A percentile compares a stretch with the other conserved stretches of the same genome.
phyloP scores from a whole-genome alignment of 495 filamentous ascomycete genomes.

The Penicillium crystallinum region DNA sequence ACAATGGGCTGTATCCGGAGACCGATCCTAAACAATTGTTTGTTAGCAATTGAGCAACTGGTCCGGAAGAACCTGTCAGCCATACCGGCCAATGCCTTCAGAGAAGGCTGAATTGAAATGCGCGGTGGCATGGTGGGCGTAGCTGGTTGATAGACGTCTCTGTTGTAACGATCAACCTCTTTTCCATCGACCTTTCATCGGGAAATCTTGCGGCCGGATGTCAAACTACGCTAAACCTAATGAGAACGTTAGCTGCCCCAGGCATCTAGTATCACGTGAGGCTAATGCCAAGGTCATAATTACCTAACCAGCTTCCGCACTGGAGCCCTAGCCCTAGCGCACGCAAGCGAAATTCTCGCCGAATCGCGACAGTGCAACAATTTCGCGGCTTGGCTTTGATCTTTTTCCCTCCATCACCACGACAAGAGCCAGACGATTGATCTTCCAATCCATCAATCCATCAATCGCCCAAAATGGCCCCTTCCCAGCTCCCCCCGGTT shows the following conservation, averaged over 20 bases:
- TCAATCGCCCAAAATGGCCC: constrained; percentile 80
- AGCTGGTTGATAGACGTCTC: neutral
- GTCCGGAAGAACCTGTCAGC: neutral
- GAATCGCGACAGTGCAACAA: constrained; percentile 25
- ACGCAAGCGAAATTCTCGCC: constrained; percentile 40
- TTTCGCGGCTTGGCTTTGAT: constrained; percentile 32
- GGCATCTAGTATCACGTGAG: neutral
- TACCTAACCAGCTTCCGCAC: constrained; percentile 8
- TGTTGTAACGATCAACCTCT: constrained; percentile 14
- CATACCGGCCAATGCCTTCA: constrained; percentile 59
- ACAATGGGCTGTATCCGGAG: constrained; percentile 27
- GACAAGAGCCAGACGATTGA: constrained; percentile 52
- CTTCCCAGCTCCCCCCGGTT: constrained; percentile 79
- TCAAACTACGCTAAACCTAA: constrained; percentile 24
- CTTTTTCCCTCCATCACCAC: constrained; percentile 37
- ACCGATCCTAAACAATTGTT: constrained; percentile 26
- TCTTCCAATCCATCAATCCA: constrained; percentile 46
- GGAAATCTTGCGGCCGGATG: constrained; percentile 30
- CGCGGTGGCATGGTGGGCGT: constrained; percentile 64
- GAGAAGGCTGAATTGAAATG: constrained; percentile 58
- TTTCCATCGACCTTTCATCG: constrained; percentile 24
- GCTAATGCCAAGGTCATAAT: neutral
- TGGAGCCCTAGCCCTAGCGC: constrained; percentile 42
- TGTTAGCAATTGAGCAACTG: constrained; percentile 3
- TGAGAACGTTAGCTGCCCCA: constrained; percentile 14